Base-by-base conservation (phyloP, 75 land plant species). In the Sequoiadendron giganteum region DNA sequence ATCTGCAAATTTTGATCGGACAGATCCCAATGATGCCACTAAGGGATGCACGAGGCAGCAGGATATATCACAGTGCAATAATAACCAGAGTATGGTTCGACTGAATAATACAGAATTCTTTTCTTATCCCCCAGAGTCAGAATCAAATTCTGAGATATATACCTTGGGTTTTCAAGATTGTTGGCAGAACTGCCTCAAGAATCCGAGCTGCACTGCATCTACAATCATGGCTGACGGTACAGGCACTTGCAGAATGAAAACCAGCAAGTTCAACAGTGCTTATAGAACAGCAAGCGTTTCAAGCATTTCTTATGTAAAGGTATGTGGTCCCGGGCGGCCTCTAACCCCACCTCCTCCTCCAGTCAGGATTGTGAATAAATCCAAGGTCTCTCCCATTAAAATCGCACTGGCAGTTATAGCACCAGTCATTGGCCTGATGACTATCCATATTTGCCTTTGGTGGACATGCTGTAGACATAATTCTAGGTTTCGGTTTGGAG, bases 161-260 rank as follows among this genome's bases (percentile, higher is more conserved):
- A 82, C 16, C 25, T 78, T 73, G 47, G 91, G 89, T 3, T 80
- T 1, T 52, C 55, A 2, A 52, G 55, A 52, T 52, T 52, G 55
- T 52, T 13, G 15, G 55, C 1, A 1, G 55, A 52, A 52, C 55
- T 52, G 16, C 55, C 55, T 52, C 55, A 13, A 14, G 55, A 52
- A 52, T 52, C 8, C 43, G 8, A 38, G 88, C 45, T 95, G 95
- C 86, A 49, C 85, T 42, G 95, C 93, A 45, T 93, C 94, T 18
- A 92, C 95, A n/a, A 61, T 92, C 11, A 86, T 90, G 39, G 87
- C 89, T 0, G 95, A 95, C 85, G 97, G 97, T 4, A 88, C 94
- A 14, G 95, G 96, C 5, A 43, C 56, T 14, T 95, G 97, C 76
- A 91, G 86, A 73, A 77, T 90, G 47, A 93, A 92, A 45, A 68